A percentile compares a stretch with the other conserved stretches of the same genome.
These are phyloP conservation scores for Clarireedia monteithiana DNA, from an alignment of 2,329 filamentous ascomycete species.

Conservation along the genomic window DNA sequence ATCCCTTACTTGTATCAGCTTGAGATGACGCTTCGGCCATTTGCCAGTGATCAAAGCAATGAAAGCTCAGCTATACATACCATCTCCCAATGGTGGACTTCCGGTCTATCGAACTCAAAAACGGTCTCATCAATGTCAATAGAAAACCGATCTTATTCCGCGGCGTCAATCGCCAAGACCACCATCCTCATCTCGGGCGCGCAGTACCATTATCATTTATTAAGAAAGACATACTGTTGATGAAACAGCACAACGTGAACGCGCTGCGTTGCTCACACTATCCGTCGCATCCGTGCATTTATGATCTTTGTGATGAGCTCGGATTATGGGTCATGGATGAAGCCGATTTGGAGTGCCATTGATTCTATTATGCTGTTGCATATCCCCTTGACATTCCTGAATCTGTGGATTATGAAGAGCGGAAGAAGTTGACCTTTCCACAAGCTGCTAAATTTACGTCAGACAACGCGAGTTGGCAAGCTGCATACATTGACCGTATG, in stretches of 20 bases:
- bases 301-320: conserved; percentile 56
- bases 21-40: conserved; percentile 33
- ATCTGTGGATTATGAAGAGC: conserved; percentile 50
- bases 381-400: conserved; percentile 45
- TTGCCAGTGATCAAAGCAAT: conserved; percentile 19
- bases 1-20: conserved; percentile 53
- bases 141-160: conserved; percentile 52
- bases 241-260: conserved; percentile 67
- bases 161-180: conserved; percentile 59
- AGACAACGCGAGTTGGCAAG: conserved; percentile 52
- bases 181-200: conserved; percentile 34
- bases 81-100: conserved; percentile 51
- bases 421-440: conserved; percentile 47
- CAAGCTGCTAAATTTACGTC: conserved; percentile 51
- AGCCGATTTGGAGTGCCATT: conserved; percentile 46
- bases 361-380: conserved; percentile 36
- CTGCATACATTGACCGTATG: conserved; percentile 61
- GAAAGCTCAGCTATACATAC: conserved; percentile 21
- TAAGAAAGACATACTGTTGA: conserved; percentile 52
- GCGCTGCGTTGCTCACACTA: conserved; percentile 63
- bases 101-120: conserved; percentile 53
- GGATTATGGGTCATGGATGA: conserved; percentile 54
- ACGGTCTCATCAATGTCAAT: conserved; percentile 55
- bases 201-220: conserved; percentile 48
- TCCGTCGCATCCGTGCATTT: conserved; percentile 52